A percentile compares a stretch with the other conserved stretches of the same genome.
These are phyloP conservation scores for Hygrophorus russula DNA, from an alignment of 768 basidiomycete species.

Conservation along the genomic window DNA sequence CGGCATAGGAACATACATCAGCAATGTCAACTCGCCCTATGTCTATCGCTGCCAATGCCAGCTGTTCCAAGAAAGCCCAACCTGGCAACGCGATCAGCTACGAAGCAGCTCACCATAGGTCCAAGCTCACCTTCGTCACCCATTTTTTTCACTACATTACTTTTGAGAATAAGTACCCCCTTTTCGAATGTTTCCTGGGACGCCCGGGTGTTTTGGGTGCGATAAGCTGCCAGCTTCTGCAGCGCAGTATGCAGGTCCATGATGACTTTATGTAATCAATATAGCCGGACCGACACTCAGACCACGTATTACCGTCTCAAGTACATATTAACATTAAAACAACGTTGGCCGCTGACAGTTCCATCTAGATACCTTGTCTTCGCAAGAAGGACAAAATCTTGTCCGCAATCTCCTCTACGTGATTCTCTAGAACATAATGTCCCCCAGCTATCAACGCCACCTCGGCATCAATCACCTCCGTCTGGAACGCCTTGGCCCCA, in stretches of 20 bases:
- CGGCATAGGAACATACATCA: conserved; percentile 25
- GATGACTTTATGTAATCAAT: no score
- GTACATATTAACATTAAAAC: no score
- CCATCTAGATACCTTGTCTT: not conserved
- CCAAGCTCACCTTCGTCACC: conserved; percentile 43
- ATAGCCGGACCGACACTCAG: no score
- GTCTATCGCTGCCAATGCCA: conserved; percentile 69
- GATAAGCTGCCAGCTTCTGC: conserved; percentile 41
- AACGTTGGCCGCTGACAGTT: no score
- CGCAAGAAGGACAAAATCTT: conserved; percentile 20
- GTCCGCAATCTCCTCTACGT: conserved; percentile 23
- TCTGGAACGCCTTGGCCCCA: conserved; percentile 34
- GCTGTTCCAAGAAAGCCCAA: conserved; percentile 76
- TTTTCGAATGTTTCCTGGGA: conserved; percentile 52
- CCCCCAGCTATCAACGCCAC: conserved; percentile 30
- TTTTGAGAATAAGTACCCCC: conserved; percentile 39
- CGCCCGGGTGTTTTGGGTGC: conserved; percentile 37
- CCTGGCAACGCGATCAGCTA: conserved; percentile 19
- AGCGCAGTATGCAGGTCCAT: conserved; percentile 30
- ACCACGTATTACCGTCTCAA: no score
- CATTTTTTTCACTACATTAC: conserved; percentile 28
- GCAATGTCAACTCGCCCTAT: conserved; percentile 62
- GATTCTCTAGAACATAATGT: conserved; percentile 35
- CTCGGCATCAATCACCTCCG: conserved; percentile 23
- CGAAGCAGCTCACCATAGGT: not conserved